A percentile compares a stretch with the other conserved stretches of the same genome.
Conservation (phyloP, 768 basidiomycete species). For the Boletus patriciae region DNA sequence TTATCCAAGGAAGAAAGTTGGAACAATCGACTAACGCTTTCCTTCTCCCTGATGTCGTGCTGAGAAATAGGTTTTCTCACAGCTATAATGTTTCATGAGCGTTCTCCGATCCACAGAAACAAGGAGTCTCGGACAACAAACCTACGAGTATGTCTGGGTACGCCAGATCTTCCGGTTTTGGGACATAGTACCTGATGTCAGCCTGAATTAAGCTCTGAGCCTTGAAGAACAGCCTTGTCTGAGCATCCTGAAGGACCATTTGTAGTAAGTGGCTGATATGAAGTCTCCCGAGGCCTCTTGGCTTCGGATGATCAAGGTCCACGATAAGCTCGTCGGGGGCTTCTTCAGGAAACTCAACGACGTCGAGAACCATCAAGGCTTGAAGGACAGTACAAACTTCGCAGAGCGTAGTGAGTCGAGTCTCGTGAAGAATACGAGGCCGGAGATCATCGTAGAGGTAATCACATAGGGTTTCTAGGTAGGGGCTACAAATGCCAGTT, state of each 20-base stretch:
- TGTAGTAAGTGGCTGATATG: slow-evolving; percentile 81
- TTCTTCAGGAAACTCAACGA: slow-evolving; percentile 42
- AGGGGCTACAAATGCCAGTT: slow-evolving; percentile 54
- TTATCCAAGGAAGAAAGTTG: slow-evolving; percentile 67
- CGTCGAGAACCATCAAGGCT: slow-evolving; percentile 92
- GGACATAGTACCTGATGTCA: slow-evolving; percentile 82
- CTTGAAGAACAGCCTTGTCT: slow-evolving; percentile 94
- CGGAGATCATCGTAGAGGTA: slow-evolving; percentile 94
- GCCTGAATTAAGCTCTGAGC: slow-evolving; percentile 89
- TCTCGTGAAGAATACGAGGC: slow-evolving; percentile 93
- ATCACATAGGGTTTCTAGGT: slow-evolving; percentile 90
- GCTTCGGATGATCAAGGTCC: slow-evolving; percentile 39
- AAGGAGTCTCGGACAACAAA: slow-evolving; percentile 34
- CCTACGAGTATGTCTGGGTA: slow-evolving; percentile 84
- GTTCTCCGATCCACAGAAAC: background rate
- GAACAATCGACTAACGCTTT: slow-evolving; percentile 68
- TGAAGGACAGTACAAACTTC: slow-evolving; percentile 96
- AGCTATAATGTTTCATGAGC: slow-evolving; percentile 34
- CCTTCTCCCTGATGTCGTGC: slow-evolving; percentile 60
- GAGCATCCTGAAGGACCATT: slow-evolving; percentile 94
- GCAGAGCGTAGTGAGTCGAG: slow-evolving; percentile 81
- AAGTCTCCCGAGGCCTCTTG: slow-evolving; percentile 53
- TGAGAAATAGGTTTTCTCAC: slow-evolving; percentile 45
- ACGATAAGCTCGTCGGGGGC: slow-evolving; percentile 35
- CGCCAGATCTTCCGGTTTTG: slow-evolving; percentile 75